Conservation (phyloP, 2,329 filamentous ascomycete species). For the Aureobasidium musti region DNA sequence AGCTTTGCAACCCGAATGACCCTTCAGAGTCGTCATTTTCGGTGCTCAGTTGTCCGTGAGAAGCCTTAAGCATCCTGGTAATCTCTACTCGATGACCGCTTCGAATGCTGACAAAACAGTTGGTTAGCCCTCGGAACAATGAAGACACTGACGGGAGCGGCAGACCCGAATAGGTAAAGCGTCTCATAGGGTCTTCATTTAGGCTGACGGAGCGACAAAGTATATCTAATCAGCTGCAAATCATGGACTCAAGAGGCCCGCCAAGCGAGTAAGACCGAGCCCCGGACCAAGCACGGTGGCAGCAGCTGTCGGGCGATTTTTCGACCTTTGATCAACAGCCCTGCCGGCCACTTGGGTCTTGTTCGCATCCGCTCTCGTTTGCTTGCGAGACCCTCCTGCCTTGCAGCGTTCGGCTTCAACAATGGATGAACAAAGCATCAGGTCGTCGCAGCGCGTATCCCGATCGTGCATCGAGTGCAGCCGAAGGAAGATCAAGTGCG, state of each 20-base stretch:
- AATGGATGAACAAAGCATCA: constrained; percentile 26
- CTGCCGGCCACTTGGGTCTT: constrained; percentile 1
- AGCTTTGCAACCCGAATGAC: background rate
- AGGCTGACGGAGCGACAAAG: background rate
- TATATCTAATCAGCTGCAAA: constrained; percentile 3
- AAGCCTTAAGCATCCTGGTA: background rate
- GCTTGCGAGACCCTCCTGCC: background rate
- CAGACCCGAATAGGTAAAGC: constrained; percentile 3
- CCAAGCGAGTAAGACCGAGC: constrained; percentile 15
- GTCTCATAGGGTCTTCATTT: background rate
- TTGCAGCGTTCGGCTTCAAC: constrained; percentile 2
- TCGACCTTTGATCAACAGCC: constrained; percentile 8
- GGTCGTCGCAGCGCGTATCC: constrained; percentile 25
- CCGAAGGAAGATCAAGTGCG: constrained; percentile 31
- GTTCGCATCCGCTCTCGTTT: background rate
- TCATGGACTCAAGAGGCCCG: background rate
- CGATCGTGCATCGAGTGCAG: constrained; percentile 30
- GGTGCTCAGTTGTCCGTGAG: background rate
- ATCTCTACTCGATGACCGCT: background rate
- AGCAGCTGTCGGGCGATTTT: constrained; percentile 1
- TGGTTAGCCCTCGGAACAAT: background rate
- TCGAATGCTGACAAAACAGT: background rate
- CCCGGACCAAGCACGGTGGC: constrained; percentile 7
- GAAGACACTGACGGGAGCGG: background rate
- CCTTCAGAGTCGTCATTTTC: background rate